Percentiles rank a stretch among this genome's conserved stretches.
These are phyloP conservation scores for Coemansia sp. DNA, from an alignment of 192 early-diverging fungal genomes.

Conservation along the genomic window DNA sequence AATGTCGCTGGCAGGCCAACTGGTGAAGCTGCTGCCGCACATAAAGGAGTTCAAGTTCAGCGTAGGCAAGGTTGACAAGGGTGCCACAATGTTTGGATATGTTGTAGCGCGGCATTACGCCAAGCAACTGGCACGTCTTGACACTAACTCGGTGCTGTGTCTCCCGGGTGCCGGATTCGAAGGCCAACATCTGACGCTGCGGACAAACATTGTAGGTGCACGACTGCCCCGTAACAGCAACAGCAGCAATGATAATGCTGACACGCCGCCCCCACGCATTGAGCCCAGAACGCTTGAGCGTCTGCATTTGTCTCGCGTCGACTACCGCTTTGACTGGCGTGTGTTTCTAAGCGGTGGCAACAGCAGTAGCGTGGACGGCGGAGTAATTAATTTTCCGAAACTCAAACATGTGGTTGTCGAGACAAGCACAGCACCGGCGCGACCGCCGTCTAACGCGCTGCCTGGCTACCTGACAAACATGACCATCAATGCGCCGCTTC, in stretches of 20 bases:
- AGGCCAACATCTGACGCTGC: not conserved
- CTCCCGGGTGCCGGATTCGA: not conserved
- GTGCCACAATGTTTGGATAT: not conserved
- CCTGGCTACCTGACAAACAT: not conserved
- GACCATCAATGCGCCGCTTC: not conserved
- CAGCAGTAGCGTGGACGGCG: not conserved
- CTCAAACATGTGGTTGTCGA: not conserved
- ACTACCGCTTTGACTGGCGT: slow-evolving; percentile 5
- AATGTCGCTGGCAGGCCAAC: not conserved
- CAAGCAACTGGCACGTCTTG: not conserved
- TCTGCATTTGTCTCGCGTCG: not conserved
- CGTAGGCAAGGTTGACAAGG: not conserved
- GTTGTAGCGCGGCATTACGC: not conserved
- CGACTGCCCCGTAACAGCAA: not conserved
- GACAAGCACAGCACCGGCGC: not conserved
- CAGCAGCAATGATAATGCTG: not conserved
- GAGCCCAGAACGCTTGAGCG: not conserved
- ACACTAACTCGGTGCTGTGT: not conserved
- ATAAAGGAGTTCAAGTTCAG: not conserved
- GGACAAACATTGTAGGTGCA: not conserved
- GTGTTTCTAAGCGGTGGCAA: not conserved
- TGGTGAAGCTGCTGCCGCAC: not conserved
- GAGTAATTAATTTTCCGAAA: not conserved
- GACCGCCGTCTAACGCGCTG: not conserved
- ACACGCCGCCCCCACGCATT: not conserved